A percentile compares a stretch with the other conserved stretches of the same genome.
These are phyloP conservation scores for Phytophthora tubulina DNA, from an alignment of 352 stramenopile species.

Conservation along the genomic window DNA sequence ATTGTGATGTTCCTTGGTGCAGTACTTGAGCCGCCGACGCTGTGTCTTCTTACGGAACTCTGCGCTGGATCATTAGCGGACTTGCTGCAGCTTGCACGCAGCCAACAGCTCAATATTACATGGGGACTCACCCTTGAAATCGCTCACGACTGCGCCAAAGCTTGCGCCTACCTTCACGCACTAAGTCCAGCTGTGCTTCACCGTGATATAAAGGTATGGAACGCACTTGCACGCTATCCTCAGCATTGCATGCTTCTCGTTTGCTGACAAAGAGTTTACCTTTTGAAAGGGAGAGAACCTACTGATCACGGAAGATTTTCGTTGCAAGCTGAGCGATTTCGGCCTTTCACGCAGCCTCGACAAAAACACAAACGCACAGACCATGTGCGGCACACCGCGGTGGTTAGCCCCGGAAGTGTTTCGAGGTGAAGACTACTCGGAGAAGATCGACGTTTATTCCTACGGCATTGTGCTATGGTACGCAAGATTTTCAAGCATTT, in stretches of 20 bases:
- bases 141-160: slow-evolving; percentile 70
- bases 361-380: slow-evolving; percentile 74
- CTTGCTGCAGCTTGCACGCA: slow-evolving; percentile 74
- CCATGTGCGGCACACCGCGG: slow-evolving; percentile 78
- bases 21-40: slow-evolving; percentile 70
- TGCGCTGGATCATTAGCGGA: slow-evolving; percentile 76
- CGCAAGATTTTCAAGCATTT: neutral
- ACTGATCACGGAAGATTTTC: slow-evolving; percentile 75
- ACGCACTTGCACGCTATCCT: neutral
- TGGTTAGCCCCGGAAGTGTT: slow-evolving; percentile 89
- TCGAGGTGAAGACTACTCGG: slow-evolving; percentile 82
- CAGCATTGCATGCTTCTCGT: neutral
- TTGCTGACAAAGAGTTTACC: neutral
- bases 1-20: slow-evolving; percentile 87
- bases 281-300: slow-evolving; percentile 67
- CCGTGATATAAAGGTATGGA: slow-evolving; percentile 72
- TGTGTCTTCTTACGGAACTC: slow-evolving; percentile 81
- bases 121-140: slow-evolving; percentile 81
- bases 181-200: slow-evolving; percentile 72
- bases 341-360: slow-evolving; percentile 75
- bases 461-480: slow-evolving; percentile 88
- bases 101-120: slow-evolving; percentile 73
- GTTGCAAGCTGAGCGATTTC: slow-evolving; percentile 83
- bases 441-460: slow-evolving; percentile 89
- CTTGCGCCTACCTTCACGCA: slow-evolving; percentile 72